Evolutionary conservation across 2,329 filamentous ascomycete genomes (phyloP).

Genomic region (Microdochium bolleyi): DNA sequence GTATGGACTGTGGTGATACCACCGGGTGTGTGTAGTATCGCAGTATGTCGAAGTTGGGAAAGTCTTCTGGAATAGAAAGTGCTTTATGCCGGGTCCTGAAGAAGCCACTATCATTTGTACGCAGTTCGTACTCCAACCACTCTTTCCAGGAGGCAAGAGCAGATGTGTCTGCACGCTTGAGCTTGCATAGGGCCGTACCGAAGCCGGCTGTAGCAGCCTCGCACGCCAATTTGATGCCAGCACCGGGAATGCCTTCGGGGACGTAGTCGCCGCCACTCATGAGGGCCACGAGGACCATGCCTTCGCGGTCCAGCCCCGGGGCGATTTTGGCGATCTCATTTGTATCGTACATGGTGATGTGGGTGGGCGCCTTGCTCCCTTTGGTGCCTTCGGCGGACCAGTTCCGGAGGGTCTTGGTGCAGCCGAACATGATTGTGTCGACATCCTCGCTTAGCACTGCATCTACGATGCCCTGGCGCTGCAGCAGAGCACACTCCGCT

Average conservation of each 20-base stretch:
- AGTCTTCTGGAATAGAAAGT: constrained; percentile 68
- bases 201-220: constrained; percentile 87
- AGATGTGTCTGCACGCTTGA: constrained; percentile 50
- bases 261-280: constrained; percentile 96
- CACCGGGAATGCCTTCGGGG: constrained; percentile 78
- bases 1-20: constrained; percentile 55
- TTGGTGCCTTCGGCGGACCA: constrained; percentile 68
- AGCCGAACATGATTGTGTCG: constrained; percentile 96
- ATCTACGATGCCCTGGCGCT: constrained; percentile 76
- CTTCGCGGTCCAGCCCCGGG: constrained; percentile 67
- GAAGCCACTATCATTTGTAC: constrained; percentile 73
- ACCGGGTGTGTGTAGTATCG: constrained; percentile 84
- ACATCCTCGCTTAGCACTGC: constrained; percentile 95
- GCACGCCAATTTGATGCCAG: constrained; percentile 80
- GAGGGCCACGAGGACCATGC: constrained; percentile 88
- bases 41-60: constrained; percentile 72
- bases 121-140: constrained; percentile 64
- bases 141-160: constrained; percentile 65
- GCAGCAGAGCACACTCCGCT: constrained; percentile 85
- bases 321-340: constrained; percentile 38
- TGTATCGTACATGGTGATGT: constrained; percentile 75
- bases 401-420: constrained; percentile 67
- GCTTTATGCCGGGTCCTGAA: constrained; percentile 72
- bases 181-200: constrained; percentile 62
- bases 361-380: constrained; percentile 65